Evolutionary conservation across 2,329 filamentous ascomycete genomes (phyloP).

Genomic region (Pseudogymnoascus sp.): DNA sequence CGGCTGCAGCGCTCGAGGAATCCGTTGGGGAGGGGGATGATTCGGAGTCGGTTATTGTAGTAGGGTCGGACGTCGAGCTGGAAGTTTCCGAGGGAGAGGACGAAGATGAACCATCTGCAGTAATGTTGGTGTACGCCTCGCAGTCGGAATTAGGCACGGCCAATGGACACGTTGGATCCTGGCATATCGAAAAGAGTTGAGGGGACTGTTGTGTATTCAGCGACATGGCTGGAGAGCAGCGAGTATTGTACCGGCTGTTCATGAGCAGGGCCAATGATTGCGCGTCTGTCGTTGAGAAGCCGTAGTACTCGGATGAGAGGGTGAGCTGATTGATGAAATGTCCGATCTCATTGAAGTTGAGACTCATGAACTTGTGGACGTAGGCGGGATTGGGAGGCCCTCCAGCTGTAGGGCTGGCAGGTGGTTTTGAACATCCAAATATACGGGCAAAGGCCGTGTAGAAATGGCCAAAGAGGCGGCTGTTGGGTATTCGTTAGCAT

Average conservation of each 20-base stretch:
- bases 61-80: slow-evolving; percentile 7
- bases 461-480: slow-evolving; percentile 26
- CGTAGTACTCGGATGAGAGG: slow-evolving; percentile 19
- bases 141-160: slow-evolving; percentile 24
- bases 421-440: slow-evolving; percentile 22
- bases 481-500: slow-evolving; percentile 11
- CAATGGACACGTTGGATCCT: slow-evolving; percentile 23
- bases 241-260: slow-evolving; percentile 25
- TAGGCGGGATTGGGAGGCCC: slow-evolving; percentile 22
- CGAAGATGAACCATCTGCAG: slow-evolving; percentile 14
- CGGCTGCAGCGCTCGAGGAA: not conserved
- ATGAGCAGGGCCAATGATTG: slow-evolving; percentile 18
- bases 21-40: not conserved
- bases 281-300: slow-evolving; percentile 24
- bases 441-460: slow-evolving; percentile 24
- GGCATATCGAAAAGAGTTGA: slow-evolving; percentile 25
- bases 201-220: slow-evolving; percentile 7
- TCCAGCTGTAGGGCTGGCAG: slow-evolving; percentile 11
- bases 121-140: slow-evolving; percentile 21
- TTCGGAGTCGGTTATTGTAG: not conserved
- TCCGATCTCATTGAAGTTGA: slow-evolving; percentile 24
- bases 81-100: slow-evolving; percentile 10
- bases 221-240: slow-evolving; percentile 20
- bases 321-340: slow-evolving; percentile 28
- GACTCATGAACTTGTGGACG: slow-evolving; percentile 29